Evolutionary conservation across 257 asterid species (phyloP).

Genomic region (Solanum gandarillasii): DNA sequence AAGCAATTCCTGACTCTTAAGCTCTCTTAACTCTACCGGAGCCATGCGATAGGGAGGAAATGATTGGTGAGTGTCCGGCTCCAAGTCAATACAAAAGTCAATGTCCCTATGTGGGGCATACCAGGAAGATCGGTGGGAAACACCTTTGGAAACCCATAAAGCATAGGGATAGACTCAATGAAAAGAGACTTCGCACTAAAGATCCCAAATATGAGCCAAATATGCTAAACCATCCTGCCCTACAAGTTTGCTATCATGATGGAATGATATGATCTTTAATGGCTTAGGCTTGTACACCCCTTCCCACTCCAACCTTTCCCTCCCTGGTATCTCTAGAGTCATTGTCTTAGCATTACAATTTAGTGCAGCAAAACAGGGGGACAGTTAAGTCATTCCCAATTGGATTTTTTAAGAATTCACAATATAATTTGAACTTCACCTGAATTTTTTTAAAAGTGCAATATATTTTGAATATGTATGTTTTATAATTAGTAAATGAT

Average conservation of each 20-base stretch:
- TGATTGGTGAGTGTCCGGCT: not conserved
- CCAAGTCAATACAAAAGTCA: not conserved
- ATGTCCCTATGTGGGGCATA: not conserved
- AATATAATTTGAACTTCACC: not conserved
- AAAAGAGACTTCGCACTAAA: not conserved
- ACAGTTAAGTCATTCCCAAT: not conserved
- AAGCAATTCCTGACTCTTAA: not conserved
- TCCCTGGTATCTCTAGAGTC: not conserved
- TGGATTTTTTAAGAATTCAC: not conserved
- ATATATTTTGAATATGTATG: too few relatives aligned
- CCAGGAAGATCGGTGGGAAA: not conserved
- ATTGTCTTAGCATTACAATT: not conserved
- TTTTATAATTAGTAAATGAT: too few relatives aligned
- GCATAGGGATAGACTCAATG: not conserved
- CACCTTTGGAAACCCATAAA: not conserved
- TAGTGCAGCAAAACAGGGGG: not conserved
- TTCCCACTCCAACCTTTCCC: not conserved
- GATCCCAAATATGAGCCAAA: not conserved
- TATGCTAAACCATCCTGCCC: not conserved
- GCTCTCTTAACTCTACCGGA: not conserved
- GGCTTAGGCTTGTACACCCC: not conserved
- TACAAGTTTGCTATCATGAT: too few relatives aligned
- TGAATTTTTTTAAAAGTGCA: not conserved
- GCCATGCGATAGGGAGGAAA: not conserved
- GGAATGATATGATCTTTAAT: not conserved